Evolutionary conservation across 1,284 basidiomycete species (phyloP), one percentile per base, ranked within the genome.

Genomic region (Moesziomyces sp.): DNA sequence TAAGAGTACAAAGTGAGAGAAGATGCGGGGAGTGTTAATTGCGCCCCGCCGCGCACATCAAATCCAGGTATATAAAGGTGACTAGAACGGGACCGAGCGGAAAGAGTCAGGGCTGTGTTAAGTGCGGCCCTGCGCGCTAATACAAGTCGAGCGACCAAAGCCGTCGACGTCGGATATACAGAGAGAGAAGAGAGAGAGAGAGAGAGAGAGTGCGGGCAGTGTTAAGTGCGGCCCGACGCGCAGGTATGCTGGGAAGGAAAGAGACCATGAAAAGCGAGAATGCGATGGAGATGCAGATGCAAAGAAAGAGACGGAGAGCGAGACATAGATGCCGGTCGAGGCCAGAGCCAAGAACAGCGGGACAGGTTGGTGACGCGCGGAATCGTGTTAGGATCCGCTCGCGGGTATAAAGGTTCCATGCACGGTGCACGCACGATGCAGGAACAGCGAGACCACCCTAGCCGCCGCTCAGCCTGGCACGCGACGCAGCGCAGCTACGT

Each of bases 21-120:
- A 26, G 46, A 49, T 67, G 67, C 72, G 72, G 72, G 72, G 64
- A 67, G 72, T 75, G 68, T 75, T 75, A 75, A 75, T n/a, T 55
- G 68, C 72, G 67, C 64, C 72, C 59, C 68, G 68, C 70, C 70
- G 64, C 70, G 70, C 70, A 44, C 49, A 63, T 72, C 62, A 66
- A 72, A 66, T 72, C 62, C 69, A 72, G 64, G 60, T 73, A 68
- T 68, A 67, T 56, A 46, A 46, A 16, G 35, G 13, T 16, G 16
- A 21, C 24, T 30, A 59, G 16, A 43, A 55, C 52, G 65, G 47
- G 18, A 53, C 26, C 26, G 26, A 13, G 28, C 24, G 23, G 28
- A 23, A 26, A 49, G 47, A 45, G 34, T 35, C 35, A 42, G 54
- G 60, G 70, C 70, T 67, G 70, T 73, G 72, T 74, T 66, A 69